A percentile compares a stretch with the other conserved stretches of the same genome.
Conservation (phyloP, 352 stramenopile species). For the Nannochloropsis limnetica region DNA sequence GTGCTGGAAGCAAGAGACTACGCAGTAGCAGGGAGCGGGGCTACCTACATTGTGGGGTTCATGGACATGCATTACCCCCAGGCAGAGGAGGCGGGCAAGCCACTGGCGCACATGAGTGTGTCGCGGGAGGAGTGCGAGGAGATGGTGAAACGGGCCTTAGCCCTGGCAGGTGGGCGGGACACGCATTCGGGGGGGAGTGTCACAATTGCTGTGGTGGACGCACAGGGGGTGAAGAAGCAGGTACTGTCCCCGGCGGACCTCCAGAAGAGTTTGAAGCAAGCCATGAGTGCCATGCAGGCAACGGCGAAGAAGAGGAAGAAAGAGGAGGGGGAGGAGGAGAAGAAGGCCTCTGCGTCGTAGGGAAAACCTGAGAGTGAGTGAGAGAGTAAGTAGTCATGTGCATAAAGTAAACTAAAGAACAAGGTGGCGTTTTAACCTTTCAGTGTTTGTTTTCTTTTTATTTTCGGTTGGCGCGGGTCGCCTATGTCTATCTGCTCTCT, state of each 20-base stretch:
- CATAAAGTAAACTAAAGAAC: neutral
- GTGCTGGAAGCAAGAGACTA: conserved; percentile 9
- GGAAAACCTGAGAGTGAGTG: neutral
- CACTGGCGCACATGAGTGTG: neutral
- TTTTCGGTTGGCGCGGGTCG: neutral
- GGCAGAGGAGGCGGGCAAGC: neutral
- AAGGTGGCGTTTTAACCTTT: neutral
- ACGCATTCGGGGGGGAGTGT: neutral
- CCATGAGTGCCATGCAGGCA: neutral
- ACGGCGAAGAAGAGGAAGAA: conserved; percentile 17
- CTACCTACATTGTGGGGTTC: conserved; percentile 3
- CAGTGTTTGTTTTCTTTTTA: neutral
- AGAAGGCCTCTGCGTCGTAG: too few species aligned
- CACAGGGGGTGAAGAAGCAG: conserved; percentile 1
- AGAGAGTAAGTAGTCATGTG: neutral
- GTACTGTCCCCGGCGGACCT: neutral
- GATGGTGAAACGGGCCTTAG: conserved; percentile 19
- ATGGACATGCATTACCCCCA: conserved; percentile 26
- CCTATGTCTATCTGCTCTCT: neutral
- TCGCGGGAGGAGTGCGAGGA: conserved; percentile 25
- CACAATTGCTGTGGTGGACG: neutral
- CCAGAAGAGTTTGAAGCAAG: neutral
- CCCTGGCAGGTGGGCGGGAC: neutral
- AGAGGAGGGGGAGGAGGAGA: too few species aligned
- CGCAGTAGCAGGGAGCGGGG: neutral